Evolutionary conservation across 306 rosid genomes (phyloP).

Genomic region (Myrica gale): DNA sequence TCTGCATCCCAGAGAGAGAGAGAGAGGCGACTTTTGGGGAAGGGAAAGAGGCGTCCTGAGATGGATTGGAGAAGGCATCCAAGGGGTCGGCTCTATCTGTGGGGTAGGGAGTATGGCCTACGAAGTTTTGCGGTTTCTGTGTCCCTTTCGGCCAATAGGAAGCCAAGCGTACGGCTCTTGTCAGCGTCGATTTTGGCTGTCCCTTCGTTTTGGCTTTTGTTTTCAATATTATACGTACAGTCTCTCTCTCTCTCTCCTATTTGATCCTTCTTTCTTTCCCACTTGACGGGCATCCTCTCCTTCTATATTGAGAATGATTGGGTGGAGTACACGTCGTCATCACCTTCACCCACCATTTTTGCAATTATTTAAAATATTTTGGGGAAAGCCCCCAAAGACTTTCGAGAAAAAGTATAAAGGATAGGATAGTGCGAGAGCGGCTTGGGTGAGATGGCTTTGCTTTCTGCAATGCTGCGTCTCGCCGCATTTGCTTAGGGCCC

Average conservation of each 20-base stretch:
- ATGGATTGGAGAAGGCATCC: conserved; percentile 30
- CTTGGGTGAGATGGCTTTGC: not conserved
- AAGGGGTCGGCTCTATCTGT: conserved; percentile 11
- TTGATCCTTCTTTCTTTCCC: not conserved
- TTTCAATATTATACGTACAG: too few species aligned
- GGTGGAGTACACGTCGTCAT: conserved; percentile 39
- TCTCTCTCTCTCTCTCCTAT: not conserved
- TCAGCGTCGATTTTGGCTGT: conserved; percentile 40
- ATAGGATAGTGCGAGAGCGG: too few species aligned
- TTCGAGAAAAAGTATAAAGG: too few species aligned
- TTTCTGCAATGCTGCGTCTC: conserved; percentile 53
- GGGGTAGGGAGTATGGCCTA: not conserved
- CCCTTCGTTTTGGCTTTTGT: not conserved
- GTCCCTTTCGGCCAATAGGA: conserved; percentile 27
- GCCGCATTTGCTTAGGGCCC: conserved; percentile 67
- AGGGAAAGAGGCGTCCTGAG: conserved; percentile 47
- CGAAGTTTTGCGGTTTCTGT: conserved; percentile 25
- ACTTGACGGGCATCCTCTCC: conserved; percentile 28
- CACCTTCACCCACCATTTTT: conserved; percentile 20
- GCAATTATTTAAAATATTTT: conserved; percentile 1
- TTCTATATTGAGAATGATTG: conserved; percentile 12
- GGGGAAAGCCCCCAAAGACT: not conserved
- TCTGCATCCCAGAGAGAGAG: too few species aligned
- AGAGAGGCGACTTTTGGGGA: conserved; percentile 54
- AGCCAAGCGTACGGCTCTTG: conserved; percentile 23